A percentile compares a stretch with the other conserved stretches of the same genome.
Evolutionary conservation across 1,284 basidiomycete genomes (phyloP).

Genomic region (Tetrapyrgos nigripes): DNA sequence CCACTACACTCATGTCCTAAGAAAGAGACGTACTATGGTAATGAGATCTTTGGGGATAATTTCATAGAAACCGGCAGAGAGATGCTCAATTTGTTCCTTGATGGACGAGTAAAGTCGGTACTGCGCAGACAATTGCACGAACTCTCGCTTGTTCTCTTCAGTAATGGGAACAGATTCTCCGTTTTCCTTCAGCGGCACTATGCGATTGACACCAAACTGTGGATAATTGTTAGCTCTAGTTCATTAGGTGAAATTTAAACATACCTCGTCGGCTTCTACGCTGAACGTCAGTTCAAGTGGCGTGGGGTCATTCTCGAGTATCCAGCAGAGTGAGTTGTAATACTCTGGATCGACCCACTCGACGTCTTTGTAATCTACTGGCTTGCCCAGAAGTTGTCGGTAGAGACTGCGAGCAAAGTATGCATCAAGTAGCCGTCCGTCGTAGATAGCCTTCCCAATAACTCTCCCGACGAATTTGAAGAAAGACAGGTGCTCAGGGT

Average conservation of each 20-base stretch:
- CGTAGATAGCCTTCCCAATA: conserved; percentile 96
- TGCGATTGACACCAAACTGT: conserved; percentile 88
- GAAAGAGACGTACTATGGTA: conserved; percentile 63
- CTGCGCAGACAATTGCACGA: conserved; percentile 90
- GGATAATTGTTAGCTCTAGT: conserved; percentile 1
- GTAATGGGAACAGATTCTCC: conserved; percentile 88
- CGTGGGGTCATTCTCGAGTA: conserved; percentile 90
- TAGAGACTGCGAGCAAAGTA: conserved; percentile 98
- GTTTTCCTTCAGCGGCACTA: conserved; percentile 85
- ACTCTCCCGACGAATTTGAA: conserved; percentile 99
- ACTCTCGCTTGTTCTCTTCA: conserved; percentile 96
- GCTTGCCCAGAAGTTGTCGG: conserved; percentile 90
- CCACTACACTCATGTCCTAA: conserved; percentile 14
- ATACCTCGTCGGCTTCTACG: conserved; percentile 90
- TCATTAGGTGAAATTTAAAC: conserved; percentile 28
- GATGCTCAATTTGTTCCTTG: conserved; percentile 93
- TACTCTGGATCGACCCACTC: conserved; percentile 98
- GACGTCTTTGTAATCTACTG: conserved; percentile 92
- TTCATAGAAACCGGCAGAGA: conserved; percentile 95
- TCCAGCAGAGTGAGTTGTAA: conserved; percentile 93
- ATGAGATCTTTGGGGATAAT: conserved; percentile 90
- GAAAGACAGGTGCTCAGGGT: conserved; percentile 95
- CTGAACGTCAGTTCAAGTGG: conserved; percentile 87
- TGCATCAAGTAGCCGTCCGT: conserved; percentile 94
- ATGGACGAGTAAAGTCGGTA: conserved; percentile 95